Conservation (phyloP, 1,139 yeast species). For the Blastobotrys ciferrii region DNA sequence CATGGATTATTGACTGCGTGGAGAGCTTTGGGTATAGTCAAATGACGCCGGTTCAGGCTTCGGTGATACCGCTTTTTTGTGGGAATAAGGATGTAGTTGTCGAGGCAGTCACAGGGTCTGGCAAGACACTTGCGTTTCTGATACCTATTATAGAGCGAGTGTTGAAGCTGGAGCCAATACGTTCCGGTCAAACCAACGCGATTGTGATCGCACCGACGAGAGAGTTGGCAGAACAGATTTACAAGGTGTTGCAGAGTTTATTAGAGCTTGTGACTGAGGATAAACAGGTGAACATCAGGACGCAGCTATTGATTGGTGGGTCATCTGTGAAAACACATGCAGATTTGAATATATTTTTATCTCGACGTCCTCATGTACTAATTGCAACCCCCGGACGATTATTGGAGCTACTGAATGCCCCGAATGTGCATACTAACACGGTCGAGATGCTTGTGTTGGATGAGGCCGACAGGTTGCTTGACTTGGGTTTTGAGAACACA, state of each 20-base stretch:
- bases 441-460: slow-evolving; percentile 79
- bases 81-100: slow-evolving; percentile 96
- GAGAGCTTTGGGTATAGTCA: slow-evolving; percentile 67
- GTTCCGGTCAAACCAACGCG: slow-evolving; percentile 62
- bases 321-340: slow-evolving; percentile 58
- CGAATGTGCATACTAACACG: slow-evolving; percentile 43
- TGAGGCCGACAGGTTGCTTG: slow-evolving; percentile 89
- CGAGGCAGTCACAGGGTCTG: slow-evolving; percentile 94
- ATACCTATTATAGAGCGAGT: slow-evolving; percentile 77
- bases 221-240: slow-evolving; percentile 85
- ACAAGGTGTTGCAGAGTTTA: slow-evolving; percentile 59
- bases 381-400: slow-evolving; percentile 95
- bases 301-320: slow-evolving; percentile 84
- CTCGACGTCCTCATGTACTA: slow-evolving; percentile 63
- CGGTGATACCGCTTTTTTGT: slow-evolving; percentile 82
- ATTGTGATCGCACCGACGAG: slow-evolving; percentile 85
- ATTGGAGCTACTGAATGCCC: slow-evolving; percentile 59
- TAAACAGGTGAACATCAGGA: slow-evolving; percentile 41
- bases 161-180: slow-evolving; percentile 34
- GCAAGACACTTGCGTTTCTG: slow-evolving; percentile 85
- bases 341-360: slow-evolving; percentile 60
- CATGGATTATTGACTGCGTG: slow-evolving; percentile 55
- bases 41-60: slow-evolving; percentile 98
- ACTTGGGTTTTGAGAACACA: slow-evolving; percentile 70
- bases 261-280: slow-evolving; percentile 60